These are phyloP conservation scores for Aspergillus pseudonomiae DNA, from an alignment of 2,329 filamentous ascomycete species.

Conservation along the genomic window DNA sequence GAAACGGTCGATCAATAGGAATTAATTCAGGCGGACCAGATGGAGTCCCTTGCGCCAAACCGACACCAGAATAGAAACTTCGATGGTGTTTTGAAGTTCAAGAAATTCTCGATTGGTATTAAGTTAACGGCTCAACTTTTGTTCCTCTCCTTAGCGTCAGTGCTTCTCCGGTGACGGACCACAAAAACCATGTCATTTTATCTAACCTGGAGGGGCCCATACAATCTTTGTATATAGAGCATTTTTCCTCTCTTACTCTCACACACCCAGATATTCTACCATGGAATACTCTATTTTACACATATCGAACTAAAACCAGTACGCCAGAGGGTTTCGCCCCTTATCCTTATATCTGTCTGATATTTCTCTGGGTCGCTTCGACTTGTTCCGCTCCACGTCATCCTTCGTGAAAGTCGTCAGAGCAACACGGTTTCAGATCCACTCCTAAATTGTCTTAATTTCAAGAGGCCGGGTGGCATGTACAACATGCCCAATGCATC, in stretches of 20 bases:
- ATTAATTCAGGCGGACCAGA: background rate
- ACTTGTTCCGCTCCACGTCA: slow-evolving; percentile 9
- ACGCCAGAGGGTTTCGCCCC: too few species aligned
- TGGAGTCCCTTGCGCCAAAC: background rate
- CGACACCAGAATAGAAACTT: background rate
- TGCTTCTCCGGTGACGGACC: slow-evolving; percentile 18
- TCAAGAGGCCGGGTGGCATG: background rate
- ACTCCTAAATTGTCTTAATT: background rate
- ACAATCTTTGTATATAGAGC: background rate
- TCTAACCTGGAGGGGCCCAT: background rate
- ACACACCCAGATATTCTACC: too few species aligned
- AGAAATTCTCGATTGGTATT: background rate
- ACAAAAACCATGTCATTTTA: background rate
- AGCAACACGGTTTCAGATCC: background rate
- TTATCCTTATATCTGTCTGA: background rate
- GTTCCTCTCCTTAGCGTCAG: slow-evolving; percentile 7
- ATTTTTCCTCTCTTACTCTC: too few species aligned
- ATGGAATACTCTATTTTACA: background rate
- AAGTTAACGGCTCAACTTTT: slow-evolving; percentile 13
- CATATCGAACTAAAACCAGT: background rate
- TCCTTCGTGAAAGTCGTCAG: background rate
- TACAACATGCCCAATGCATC: background rate
- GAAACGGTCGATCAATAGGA: slow-evolving; percentile 3
- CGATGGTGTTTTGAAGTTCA: background rate
- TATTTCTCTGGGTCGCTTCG: background rate